Evolutionary conservation across 768 basidiomycete genomes (phyloP).

Genomic region (Hypholoma sublateritium): DNA sequence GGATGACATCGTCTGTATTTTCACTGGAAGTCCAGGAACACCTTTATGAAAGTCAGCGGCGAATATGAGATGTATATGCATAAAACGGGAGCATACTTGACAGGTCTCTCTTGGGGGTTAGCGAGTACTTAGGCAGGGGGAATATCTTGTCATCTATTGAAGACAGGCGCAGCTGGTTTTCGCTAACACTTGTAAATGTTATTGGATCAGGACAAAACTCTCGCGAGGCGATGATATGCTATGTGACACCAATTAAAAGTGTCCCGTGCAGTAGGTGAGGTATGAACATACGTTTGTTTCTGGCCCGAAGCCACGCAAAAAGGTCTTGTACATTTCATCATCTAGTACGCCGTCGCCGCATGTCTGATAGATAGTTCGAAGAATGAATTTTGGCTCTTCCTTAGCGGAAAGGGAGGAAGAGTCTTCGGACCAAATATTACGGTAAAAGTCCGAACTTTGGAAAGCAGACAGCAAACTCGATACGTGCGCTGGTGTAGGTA

Average conservation of each 20-base stretch:
- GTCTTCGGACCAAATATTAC: slow-evolving; percentile 44
- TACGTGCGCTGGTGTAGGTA: slow-evolving; percentile 62
- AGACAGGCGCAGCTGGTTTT: slow-evolving; percentile 70
- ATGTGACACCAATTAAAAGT: slow-evolving; percentile 3
- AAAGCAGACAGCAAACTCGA: slow-evolving; percentile 50
- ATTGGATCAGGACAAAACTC: slow-evolving; percentile 62
- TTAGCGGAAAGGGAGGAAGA: slow-evolving; percentile 30
- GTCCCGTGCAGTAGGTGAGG: background rate
- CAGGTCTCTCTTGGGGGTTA: slow-evolving; percentile 40
- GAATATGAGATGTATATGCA: background rate
- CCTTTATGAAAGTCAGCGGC: slow-evolving; percentile 20
- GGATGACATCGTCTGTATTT: slow-evolving; percentile 40
- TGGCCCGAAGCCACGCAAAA: slow-evolving; percentile 68
- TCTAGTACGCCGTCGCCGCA: slow-evolving; percentile 71
- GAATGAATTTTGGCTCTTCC: slow-evolving; percentile 32
- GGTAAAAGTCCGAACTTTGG: slow-evolving; percentile 44
- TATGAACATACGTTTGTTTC: slow-evolving; percentile 50
- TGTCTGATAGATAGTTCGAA: slow-evolving; percentile 67
- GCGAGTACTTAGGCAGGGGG: slow-evolving; percentile 56
- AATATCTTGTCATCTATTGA: slow-evolving; percentile 75
- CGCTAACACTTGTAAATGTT: slow-evolving; percentile 73
- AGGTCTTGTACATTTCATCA: slow-evolving; percentile 64
- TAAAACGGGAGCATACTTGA: slow-evolving; percentile 27
- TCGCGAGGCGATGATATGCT: slow-evolving; percentile 79
- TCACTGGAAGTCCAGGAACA: slow-evolving; percentile 47